Conservation (phyloP, 164 flowering plant genomes). For the Vitis cinerea region DNA sequence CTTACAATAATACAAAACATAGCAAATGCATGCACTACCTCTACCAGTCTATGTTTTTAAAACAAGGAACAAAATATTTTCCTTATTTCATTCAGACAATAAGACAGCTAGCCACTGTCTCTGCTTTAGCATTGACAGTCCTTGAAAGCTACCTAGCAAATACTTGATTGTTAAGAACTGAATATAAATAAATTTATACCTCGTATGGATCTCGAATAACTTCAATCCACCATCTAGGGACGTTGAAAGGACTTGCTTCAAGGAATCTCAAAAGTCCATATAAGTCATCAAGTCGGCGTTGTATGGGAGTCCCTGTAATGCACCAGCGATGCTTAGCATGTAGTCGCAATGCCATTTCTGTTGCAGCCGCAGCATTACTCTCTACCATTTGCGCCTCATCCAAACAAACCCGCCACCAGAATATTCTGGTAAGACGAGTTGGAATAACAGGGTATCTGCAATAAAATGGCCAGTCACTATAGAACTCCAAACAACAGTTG, state of each 20-base stretch:
- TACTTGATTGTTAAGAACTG: background rate
- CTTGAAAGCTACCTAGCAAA: background rate
- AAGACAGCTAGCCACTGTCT: background rate
- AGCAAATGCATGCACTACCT: no score
- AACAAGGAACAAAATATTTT: background rate
- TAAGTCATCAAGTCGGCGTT: slow-evolving; percentile 85
- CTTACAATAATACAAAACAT: no score
- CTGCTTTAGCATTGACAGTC: background rate
- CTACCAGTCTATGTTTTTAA: background rate
- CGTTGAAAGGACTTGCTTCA: slow-evolving; percentile 71
- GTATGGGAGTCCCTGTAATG: slow-evolving; percentile 95
- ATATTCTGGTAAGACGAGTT: slow-evolving; percentile 78
- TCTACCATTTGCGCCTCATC: slow-evolving; percentile 99
- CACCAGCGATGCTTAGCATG: slow-evolving; percentile 87
- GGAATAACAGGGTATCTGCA: slow-evolving; percentile 90
- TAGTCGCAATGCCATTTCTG: slow-evolving; percentile 91
- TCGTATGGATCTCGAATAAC: slow-evolving; percentile 89
- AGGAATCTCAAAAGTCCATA: slow-evolving; percentile 85
- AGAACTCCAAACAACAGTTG: no score
- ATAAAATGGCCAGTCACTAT: slow-evolving; percentile 5
- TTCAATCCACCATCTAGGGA: slow-evolving; percentile 83
- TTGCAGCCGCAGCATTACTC: slow-evolving; percentile 78
- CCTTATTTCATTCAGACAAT: background rate
- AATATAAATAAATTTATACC: slow-evolving; percentile 38
- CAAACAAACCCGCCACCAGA: slow-evolving; percentile 96